Base-by-base conservation (phyloP, 768 basidiomycete genomes). In the Asterophora parasitica region DNA sequence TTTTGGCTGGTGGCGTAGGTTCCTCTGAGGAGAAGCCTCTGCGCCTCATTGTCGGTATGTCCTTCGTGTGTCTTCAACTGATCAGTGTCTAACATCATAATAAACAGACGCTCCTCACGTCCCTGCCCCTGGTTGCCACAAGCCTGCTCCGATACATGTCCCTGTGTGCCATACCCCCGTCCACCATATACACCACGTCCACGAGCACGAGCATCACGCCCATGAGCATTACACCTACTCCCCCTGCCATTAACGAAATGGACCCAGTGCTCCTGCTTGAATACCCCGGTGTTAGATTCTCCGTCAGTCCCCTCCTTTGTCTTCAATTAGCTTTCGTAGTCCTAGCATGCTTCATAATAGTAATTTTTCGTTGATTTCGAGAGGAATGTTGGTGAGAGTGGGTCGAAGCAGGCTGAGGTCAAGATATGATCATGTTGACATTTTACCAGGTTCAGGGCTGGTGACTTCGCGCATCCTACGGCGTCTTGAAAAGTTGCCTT, bases 11-110 rank as follows among this genome's bases (percentile, higher is more conserved):
- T 12, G 68, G 69, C 5, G 59, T 63, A 19, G 72, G 70, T 26
- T 46, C 50, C 31, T 64, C 52, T 26, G 72, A 73, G 52, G 66
- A 64, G 6, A 65, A 62, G 42, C 57, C 70, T 3, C 42, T 73
- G 10, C 62, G 62, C 15, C 65, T 72, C 11, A 52, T 73, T 39
- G 63, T 73, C 38, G 70, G 71, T 72, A 43, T 40, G 49, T 54
- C 19, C 31, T n/a, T 46, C 56, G 39, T 11, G 8, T 9, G 44
- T 20, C 17, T 33, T 10, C n/a, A 20, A n/a, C 20, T 23, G 12
- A 19, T 7, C 17, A 16, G 28, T 44, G n/a, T 34, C 42, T 51
- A 16, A 37, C 13, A 26, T 7, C 23, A 23, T 13, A 15, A 19
- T n/a, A 12, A 46, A 31, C 28, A 54, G 57, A 53, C 45, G 49